Percentiles rank a stretch among this genome's conserved stretches.
Evolutionary conservation across 148 eudicot species (phyloP).

Genomic region (Arctostaphylos glauca): DNA sequence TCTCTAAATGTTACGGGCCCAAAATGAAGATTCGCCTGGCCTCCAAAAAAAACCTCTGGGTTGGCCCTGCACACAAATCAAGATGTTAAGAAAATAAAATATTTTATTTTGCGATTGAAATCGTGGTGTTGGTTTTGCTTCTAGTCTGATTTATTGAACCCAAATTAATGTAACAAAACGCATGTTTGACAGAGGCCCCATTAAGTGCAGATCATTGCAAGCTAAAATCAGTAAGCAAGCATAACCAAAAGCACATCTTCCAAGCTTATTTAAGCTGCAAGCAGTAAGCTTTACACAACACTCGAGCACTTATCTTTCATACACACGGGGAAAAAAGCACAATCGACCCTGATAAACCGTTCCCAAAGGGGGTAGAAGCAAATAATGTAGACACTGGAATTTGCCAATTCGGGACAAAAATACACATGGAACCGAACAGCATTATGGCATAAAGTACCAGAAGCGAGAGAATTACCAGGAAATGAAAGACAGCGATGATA

Average conservation of each 20-base stretch:
- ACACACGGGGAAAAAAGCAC: neutral
- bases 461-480: conserved; percentile 43
- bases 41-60: too few species aligned
- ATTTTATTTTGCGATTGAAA: neutral
- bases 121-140: neutral
- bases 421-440: neutral
- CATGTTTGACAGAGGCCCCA: neutral
- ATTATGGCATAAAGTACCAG: neutral
- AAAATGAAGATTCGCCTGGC: too few species aligned
- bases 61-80: neutral
- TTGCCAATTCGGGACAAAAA: neutral
- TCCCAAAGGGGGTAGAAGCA: neutral
- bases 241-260: neutral
- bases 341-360: neutral
- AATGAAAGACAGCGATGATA: conserved; percentile 54
- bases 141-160: neutral
- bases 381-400: neutral
- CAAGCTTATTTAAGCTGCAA: neutral
- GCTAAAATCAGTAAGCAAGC: neutral
- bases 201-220: neutral
- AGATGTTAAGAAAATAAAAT: neutral
- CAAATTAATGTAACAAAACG: neutral
- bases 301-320: neutral
- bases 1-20: too few species aligned
- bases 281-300: neutral